Evolutionary conservation across 192 early-diverging fungal species (phyloP), one percentile per base, ranked within the genome.

Genomic region (Mortierella hygrophila): DNA sequence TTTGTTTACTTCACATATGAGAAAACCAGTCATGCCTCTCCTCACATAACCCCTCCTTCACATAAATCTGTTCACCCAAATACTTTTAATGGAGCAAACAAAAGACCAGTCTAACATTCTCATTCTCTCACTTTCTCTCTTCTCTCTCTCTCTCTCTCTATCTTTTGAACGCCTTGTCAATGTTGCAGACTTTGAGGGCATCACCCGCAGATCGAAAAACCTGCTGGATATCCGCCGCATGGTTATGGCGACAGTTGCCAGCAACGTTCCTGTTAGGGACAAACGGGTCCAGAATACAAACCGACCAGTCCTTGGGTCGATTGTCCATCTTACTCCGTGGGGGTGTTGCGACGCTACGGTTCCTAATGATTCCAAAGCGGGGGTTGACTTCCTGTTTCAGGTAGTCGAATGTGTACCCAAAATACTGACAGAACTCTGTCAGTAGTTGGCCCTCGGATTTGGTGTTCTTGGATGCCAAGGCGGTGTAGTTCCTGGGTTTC

Each of bases 241-340:
- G 55, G 4, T 32, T 65, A 29, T 26, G 6, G 15, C 60, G 29
- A 32, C 60, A 65, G 29, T 65, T 77, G 75, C 63, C 35, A 18
- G 75, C 60, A n/a, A 77, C 75, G 38, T 77, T 77, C 37, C 75
- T 38, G n/a, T 4, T 47, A 0, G 41, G 20, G 5, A 77, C 7
- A 49, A 77, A 77, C 4, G 75, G 75, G 16, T 77, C 75, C 57
- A 77, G 41, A 21, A 77, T 55, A 32, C 75, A 46, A 1, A 63
- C 16, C 13, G 29, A 16, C n/a, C 40, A 32, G 13, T 16, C 23
- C 8, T 57, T 46, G 4, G 40, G 55, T 26, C 63, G 74, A 13
- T 3, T 65, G 35, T 47, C 16, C 29, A 10, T 26, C 0, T 44
- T 26, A 13, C 6, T 15, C 15, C 29, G 26, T 15, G 13, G 32